phyloP scores from a whole-genome alignment of 768 basidiomycete species.

The Lentinula aciculospora region DNA sequence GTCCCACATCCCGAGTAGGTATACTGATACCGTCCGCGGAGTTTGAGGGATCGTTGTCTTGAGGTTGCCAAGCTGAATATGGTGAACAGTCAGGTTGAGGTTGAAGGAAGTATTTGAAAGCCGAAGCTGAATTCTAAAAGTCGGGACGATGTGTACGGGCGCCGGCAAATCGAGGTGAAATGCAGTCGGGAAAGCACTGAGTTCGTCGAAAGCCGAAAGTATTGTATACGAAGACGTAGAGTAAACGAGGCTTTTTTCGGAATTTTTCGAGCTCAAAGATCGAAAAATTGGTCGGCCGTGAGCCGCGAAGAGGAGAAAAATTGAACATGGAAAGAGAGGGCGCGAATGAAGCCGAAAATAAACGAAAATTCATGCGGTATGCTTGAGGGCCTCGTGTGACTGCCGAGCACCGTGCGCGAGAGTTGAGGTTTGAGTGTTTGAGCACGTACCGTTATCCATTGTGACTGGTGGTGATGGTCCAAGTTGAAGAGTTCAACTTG shows the following conservation, averaged over 20 bases:
- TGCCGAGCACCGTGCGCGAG: background rate
- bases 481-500: background rate
- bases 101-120: background rate
- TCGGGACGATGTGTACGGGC: background rate
- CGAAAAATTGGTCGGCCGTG: background rate
- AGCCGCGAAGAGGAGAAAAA: background rate
- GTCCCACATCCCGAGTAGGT: conserved; percentile 46
- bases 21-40: conserved; percentile 63
- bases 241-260: background rate
- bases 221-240: background rate
- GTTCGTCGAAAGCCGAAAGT: background rate
- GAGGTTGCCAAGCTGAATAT: conserved; percentile 74
- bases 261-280: background rate
- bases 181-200: background rate
- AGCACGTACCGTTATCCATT: background rate
- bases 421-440: background rate
- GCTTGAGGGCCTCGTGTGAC: background rate
- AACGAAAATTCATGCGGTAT: background rate
- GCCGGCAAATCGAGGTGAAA: background rate
- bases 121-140: background rate
- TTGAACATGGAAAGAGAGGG: background rate
- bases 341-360: background rate
- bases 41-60: conserved; percentile 41
- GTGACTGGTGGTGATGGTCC: background rate
- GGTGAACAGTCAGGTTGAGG: conserved; percentile 22